Conservation (phyloP, 495 filamentous ascomycete genomes). For the Talaromyces trachyspermus region DNA sequence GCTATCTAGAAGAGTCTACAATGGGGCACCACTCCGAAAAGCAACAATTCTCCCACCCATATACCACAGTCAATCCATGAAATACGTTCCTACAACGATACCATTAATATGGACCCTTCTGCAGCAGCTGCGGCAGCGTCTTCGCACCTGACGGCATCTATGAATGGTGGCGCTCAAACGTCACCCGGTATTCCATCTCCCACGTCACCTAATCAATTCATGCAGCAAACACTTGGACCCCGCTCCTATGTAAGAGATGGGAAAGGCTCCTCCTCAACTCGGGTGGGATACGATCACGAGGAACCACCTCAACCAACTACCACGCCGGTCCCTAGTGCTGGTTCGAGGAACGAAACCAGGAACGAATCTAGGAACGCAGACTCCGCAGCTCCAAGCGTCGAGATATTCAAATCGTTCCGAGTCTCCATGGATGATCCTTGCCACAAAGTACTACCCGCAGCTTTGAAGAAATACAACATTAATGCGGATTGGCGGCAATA, state of each 20-base stretch:
- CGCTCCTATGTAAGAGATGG: slow-evolving; percentile 41
- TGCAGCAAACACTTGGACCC: slow-evolving; percentile 38
- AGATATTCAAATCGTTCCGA: slow-evolving; percentile 97
- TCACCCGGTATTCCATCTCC: slow-evolving; percentile 74
- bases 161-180: slow-evolving; percentile 62
- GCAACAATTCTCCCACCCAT: slow-evolving; percentile 69
- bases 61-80: slow-evolving; percentile 53
- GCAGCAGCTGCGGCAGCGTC: slow-evolving; percentile 64
- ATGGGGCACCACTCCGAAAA: slow-evolving; percentile 68
- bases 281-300: slow-evolving; percentile 38
- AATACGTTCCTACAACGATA: slow-evolving; percentile 44
- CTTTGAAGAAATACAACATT: slow-evolving; percentile 96
- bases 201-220: slow-evolving; percentile 63
- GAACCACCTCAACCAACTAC: slow-evolving; percentile 28
- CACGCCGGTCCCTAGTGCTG: slow-evolving; percentile 27
- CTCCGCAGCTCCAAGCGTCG: slow-evolving; percentile 51
- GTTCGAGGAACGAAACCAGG: slow-evolving; percentile 19
- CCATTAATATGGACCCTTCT: slow-evolving; percentile 49
- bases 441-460: slow-evolving; percentile 92
- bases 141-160: slow-evolving; percentile 62
- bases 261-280: slow-evolving; percentile 21
- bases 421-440: slow-evolving; percentile 97
- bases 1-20: slow-evolving; percentile 88
- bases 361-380: slow-evolving; percentile 29
- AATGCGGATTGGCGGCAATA: slow-evolving; percentile 95